Percentiles rank a stretch among this genome's conserved stretches.
Conservation (phyloP, 2,329 filamentous ascomycete genomes). For the Esteya vermicola region DNA sequence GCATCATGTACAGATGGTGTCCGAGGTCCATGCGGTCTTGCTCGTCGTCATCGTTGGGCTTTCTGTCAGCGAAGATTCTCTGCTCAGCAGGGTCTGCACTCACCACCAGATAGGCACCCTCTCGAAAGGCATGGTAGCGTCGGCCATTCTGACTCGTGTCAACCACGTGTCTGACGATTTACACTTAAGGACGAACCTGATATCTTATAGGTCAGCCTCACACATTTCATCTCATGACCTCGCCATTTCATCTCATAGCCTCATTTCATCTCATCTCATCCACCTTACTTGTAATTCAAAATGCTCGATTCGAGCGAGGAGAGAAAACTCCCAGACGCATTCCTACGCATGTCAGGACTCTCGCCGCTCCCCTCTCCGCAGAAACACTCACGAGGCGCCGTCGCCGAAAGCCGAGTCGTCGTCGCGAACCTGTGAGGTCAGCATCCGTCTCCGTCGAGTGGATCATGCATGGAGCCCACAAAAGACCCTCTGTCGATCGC, state of each 20-base stretch:
- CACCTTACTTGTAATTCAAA: background rate
- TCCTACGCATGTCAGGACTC: background rate
- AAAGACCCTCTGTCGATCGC: no score
- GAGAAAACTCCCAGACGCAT: background rate
- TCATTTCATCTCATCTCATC: background rate
- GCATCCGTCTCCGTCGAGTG: no score
- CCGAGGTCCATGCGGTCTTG: constrained; percentile 17
- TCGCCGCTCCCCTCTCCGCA: no score
- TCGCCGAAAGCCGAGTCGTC: background rate
- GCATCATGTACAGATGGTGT: constrained; percentile 32
- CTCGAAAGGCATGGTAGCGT: constrained; percentile 2
- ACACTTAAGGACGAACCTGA: background rate
- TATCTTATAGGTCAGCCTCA: background rate
- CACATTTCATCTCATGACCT: background rate
- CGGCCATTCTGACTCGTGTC: background rate
- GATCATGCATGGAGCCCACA: no score
- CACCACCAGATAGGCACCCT: constrained; percentile 1
- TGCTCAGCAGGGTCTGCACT: background rate
- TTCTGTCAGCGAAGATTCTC: background rate
- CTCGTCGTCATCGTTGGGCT: constrained; percentile 5
- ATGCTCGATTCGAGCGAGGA: constrained; percentile 1
- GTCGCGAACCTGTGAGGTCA: no score
- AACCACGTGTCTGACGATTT: background rate
- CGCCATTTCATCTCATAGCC: background rate
- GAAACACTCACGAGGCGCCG: background rate